These are phyloP conservation scores for Cladosporium colombiae DNA, from an alignment of 2,329 filamentous ascomycete genomes.

Conservation along the genomic window DNA sequence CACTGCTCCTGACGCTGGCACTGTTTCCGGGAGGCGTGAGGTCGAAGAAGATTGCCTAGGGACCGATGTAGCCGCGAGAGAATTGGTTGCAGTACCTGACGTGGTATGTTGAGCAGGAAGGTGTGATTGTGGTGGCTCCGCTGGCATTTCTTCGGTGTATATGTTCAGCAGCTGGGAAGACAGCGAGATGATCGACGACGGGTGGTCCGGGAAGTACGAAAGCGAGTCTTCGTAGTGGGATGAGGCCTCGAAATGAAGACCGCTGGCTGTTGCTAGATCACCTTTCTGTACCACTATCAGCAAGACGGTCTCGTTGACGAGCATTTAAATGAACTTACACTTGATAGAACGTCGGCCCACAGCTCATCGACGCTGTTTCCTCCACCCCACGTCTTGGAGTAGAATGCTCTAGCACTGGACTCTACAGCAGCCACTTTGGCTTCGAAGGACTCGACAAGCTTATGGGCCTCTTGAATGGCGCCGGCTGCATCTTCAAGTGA, in stretches of 20 bases:
- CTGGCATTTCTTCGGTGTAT: slow-evolving; percentile 63
- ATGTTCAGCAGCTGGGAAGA: slow-evolving; percentile 85
- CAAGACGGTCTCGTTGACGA: neutral
- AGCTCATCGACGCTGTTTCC: slow-evolving; percentile 80
- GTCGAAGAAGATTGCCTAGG: slow-evolving; percentile 11
- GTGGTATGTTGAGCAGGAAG: slow-evolving; percentile 30
- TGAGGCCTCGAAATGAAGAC: slow-evolving; percentile 67
- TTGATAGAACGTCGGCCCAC: slow-evolving; percentile 79
- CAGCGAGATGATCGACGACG: slow-evolving; percentile 75
- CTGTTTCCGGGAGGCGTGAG: neutral
- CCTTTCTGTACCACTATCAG: slow-evolving; percentile 58
- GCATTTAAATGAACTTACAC: slow-evolving; percentile 57
- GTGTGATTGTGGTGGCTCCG: slow-evolving; percentile 56
- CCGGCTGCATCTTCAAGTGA: slow-evolving; percentile 78
- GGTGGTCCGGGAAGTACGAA: slow-evolving; percentile 76
- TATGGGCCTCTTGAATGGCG: slow-evolving; percentile 78
- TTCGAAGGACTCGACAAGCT: slow-evolving; percentile 72
- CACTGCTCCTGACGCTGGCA: neutral
- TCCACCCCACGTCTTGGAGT: slow-evolving; percentile 72
- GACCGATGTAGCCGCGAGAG: neutral
- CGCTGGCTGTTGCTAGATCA: slow-evolving; percentile 63
- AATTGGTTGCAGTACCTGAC: neutral
- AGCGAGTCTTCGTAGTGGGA: slow-evolving; percentile 80
- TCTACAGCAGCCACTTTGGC: slow-evolving; percentile 63
- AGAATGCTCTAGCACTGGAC: slow-evolving; percentile 63